These are phyloP conservation scores for Carnegiea gigantea DNA, from an alignment of 179 eudicot genomes.

Conservation along the genomic window DNA sequence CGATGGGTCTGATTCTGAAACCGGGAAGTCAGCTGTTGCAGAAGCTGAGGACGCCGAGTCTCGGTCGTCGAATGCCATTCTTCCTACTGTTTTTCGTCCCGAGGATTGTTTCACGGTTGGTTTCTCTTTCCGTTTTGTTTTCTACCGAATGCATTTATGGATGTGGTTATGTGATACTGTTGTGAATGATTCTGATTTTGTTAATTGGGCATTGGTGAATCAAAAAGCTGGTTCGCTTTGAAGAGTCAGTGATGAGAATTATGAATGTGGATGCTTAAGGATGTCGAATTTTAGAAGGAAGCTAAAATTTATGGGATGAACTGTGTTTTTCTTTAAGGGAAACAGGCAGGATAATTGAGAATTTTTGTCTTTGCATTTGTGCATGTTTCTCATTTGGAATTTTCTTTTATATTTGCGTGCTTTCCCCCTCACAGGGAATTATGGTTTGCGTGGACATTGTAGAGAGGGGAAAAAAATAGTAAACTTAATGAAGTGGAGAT, in stretches of 20 bases:
- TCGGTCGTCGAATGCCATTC: conserved; percentile 54
- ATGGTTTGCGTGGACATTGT: background rate
- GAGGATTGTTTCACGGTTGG: conserved; percentile 81
- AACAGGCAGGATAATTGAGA: too few species aligned
- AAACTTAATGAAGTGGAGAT: background rate
- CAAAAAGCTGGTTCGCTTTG: background rate
- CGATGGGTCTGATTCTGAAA: conserved; percentile 13
- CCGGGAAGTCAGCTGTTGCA: conserved; percentile 25
- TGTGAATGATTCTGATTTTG: background rate
- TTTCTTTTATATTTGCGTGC: too few species aligned
- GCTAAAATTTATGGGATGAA: too few species aligned
- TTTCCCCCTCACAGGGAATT: background rate
- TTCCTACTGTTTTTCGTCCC: conserved; percentile 65
- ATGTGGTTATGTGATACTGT: background rate
- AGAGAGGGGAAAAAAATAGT: background rate
- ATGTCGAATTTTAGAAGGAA: background rate
- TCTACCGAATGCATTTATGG: background rate
- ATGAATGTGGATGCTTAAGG: background rate
- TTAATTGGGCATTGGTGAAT: background rate
- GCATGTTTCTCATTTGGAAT: too few species aligned
- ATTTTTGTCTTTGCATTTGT: too few species aligned
- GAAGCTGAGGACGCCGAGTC: conserved; percentile 47
- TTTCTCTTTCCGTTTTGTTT: background rate
- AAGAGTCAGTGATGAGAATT: background rate
- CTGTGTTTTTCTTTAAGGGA: background rate